Percentiles rank a stretch among this genome's conserved stretches.
These are phyloP conservation scores for Albizia julibrissin DNA, from an alignment of 306 rosid genomes.

Conservation along the genomic window DNA sequence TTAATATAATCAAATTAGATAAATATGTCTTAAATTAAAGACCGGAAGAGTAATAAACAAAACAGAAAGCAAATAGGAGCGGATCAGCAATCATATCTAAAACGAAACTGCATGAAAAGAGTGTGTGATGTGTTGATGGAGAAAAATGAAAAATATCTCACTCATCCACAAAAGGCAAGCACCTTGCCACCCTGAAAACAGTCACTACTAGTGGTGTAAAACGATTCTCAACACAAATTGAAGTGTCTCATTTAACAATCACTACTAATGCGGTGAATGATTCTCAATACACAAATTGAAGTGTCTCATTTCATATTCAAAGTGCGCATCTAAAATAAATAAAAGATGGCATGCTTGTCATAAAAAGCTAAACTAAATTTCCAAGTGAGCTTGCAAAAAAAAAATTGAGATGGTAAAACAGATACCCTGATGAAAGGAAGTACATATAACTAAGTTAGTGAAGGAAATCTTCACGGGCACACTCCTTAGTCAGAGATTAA, in stretches of 20 bases:
- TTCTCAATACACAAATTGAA: neutral
- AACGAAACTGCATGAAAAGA: neutral
- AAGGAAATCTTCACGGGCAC: slow-evolving; percentile 23
- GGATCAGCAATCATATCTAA: neutral
- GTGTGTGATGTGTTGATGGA: neutral
- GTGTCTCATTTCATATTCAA: neutral
- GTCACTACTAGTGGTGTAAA: neutral
- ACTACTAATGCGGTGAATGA: neutral
- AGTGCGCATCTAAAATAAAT: neutral
- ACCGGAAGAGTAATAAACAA: neutral
- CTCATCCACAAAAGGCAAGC: neutral
- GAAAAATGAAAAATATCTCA: neutral
- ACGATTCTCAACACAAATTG: neutral
- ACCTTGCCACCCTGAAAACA: neutral
- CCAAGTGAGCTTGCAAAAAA: neutral
- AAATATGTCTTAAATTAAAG: no score
- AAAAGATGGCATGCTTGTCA: neutral
- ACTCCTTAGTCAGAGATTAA: slow-evolving; percentile 12
- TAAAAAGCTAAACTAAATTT: neutral
- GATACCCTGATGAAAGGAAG: neutral
- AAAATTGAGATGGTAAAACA: neutral
- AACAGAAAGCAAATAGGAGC: neutral
- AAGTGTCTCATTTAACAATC: neutral
- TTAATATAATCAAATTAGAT: no score
- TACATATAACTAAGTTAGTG: neutral